Base-by-base conservation (phyloP, 2,329 filamentous ascomycete species). In the Colletotrichum scovillei region DNA sequence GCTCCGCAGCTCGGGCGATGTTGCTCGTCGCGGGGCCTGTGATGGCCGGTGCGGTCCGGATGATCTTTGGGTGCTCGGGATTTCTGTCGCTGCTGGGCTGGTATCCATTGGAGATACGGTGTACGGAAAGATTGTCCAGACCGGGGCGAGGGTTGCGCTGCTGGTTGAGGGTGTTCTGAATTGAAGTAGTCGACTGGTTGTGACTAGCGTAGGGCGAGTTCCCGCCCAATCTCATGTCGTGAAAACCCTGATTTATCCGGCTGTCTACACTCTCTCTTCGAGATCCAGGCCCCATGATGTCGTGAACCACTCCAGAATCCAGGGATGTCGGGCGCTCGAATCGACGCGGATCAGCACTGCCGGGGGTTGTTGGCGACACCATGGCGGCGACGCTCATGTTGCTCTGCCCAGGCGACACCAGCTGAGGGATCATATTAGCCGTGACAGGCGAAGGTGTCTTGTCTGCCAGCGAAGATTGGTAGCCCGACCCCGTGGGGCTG, bases 251-350 rank as follows among this genome's bases (percentile, higher is more conserved):
- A 78, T 94, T 94, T 80, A 95, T 92, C 75, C 93, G 89, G 81
- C 93, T 95, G 81, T 95, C 93, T 5, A 95, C 92, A 77, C 93
- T 95, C 82, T 94, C 94, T 65, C 94, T 90, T 71, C 93, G 89
- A 60, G 92, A 91, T 62, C 92, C 87, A 1, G 83, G 79, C 30
- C 84, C 81, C 60, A 82, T 81, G 32, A 84, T 79, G 30, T 79
- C 82, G 71, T 82, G 73, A 5, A 79, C 79, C 55, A 80, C 77
- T 63, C 76, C 74, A 24, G 79, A 80, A 58, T 85, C 82, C 71
- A 82, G 80, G 49, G 79, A 83, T 63, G 78, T 84, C 59, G 84
- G 80, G 57, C 83, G 80, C 69, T 85, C 84, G 75, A 85, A 85
- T 62, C 87, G 86, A 28, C 85, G 82, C 19, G 82, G 80, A 32